Evolutionary conservation across 768 basidiomycete genomes (phyloP).

Genomic region (Pleurotus tuber-regium): DNA sequence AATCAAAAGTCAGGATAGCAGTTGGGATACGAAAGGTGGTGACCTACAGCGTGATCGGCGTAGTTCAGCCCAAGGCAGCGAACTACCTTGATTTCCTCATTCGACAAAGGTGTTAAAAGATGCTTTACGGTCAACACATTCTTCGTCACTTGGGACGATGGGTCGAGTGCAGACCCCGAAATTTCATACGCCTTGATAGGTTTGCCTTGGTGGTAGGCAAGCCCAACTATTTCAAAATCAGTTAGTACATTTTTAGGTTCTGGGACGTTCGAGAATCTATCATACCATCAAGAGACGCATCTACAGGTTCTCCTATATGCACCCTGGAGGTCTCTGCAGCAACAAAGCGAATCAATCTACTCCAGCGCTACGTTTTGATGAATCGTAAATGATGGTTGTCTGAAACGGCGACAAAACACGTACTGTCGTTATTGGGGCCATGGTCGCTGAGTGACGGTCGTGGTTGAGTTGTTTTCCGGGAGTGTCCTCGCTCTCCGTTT

Average conservation of each 20-base stretch:
- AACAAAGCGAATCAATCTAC: conserved; percentile 78
- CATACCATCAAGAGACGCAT: conserved; percentile 62
- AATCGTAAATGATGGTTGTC: background rate
- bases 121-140: conserved; percentile 67
- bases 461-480: no score
- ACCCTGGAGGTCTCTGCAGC: conserved; percentile 71
- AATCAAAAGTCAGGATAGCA: conserved; percentile 1
- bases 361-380: conserved; percentile 55
- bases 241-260: conserved; percentile 5
- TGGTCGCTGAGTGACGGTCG: conserved; percentile 28
- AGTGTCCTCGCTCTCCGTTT: no score
- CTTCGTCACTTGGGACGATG: conserved; percentile 59
- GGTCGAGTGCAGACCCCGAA: conserved; percentile 64
- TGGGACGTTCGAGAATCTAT: background rate
- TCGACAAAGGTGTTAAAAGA: conserved; percentile 66
- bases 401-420: conserved; percentile 17
- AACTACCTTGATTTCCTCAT: conserved; percentile 65
- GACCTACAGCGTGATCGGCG: conserved; percentile 68
- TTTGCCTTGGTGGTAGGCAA: conserved; percentile 48
- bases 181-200: conserved; percentile 72
- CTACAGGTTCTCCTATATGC: conserved; percentile 77
- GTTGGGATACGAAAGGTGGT: conserved; percentile 10
- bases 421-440: conserved; percentile 62
- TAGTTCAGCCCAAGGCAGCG: conserved; percentile 83
- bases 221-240: conserved; percentile 46